These are phyloP conservation scores for Hanseniaspora thailandica DNA, from an alignment of 805 yeast species.

Conservation along the genomic window DNA sequence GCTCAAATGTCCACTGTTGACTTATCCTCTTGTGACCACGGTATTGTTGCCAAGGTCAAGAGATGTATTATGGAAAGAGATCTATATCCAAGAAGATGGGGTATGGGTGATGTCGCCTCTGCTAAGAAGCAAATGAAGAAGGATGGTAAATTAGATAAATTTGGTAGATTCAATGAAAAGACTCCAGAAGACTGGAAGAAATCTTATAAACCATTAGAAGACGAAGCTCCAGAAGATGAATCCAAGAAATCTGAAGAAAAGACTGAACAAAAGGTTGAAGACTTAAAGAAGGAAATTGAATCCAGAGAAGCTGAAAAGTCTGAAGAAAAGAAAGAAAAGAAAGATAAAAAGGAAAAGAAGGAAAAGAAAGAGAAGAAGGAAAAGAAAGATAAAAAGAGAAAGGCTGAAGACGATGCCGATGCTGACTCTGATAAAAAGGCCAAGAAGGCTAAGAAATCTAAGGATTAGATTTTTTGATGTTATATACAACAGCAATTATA, in stretches of 20 bases:
- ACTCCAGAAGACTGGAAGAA: constrained; percentile 90
- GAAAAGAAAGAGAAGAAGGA: constrained; percentile 45
- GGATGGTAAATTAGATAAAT: constrained; percentile 93
- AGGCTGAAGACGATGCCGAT: constrained; percentile 27
- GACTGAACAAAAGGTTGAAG: constrained; percentile 31
- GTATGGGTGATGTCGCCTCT: constrained; percentile 95
- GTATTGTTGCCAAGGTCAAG: constrained; percentile 95
- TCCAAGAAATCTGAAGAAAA: constrained; percentile 28
- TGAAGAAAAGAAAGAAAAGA: constrained; percentile 47
- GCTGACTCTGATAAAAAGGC: constrained; percentile 27
- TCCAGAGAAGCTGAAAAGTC: constrained; percentile 43
- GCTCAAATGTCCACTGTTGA: constrained; percentile 99
- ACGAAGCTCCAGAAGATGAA: constrained; percentile 34
- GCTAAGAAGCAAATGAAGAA: constrained; percentile 97
- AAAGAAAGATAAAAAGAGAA: constrained; percentile 35
- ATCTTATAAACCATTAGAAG: constrained; percentile 59
- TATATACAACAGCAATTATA: neutral
- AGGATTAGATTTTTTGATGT: constrained; percentile 3
- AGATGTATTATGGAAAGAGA: constrained; percentile 99
- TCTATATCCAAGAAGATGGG: constrained; percentile 99
- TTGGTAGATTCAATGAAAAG: constrained; percentile 82
- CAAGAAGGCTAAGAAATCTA: constrained; percentile 35
- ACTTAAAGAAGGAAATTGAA: constrained; percentile 36
- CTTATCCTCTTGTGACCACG: constrained; percentile 92
- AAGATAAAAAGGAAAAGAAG: constrained; percentile 45